These are phyloP conservation scores for Arachis hypogaea DNA, from an alignment of 306 rosid genomes.

Conservation along the genomic window DNA sequence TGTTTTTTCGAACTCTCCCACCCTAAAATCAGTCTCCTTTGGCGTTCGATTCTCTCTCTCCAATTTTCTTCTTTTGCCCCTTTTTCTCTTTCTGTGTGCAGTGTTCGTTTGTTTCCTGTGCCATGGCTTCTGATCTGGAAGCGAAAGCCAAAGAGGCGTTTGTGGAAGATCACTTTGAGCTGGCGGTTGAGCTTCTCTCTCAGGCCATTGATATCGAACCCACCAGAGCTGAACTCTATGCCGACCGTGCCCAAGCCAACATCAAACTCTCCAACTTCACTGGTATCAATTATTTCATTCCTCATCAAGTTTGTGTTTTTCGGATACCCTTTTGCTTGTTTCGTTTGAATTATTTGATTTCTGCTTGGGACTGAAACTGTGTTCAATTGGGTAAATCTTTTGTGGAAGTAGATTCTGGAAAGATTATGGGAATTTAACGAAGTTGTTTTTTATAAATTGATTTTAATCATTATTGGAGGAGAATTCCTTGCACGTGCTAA, in stretches of 20 bases:
- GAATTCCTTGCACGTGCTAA: neutral
- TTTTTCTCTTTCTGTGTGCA: neutral
- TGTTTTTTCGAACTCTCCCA: neutral
- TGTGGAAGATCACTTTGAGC: conserved; percentile 82
- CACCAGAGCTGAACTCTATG: conserved; percentile 55
- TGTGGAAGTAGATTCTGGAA: neutral
- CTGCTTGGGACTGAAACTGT: neutral
- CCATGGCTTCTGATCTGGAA: conserved; percentile 89
- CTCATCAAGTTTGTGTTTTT: conserved; percentile 11
- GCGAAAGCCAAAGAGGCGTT: conserved; percentile 73
- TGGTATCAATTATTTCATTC: conserved; percentile 40
- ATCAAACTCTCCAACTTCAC: conserved; percentile 69
- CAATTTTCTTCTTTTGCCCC: conserved; percentile 25
- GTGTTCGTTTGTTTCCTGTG: conserved; percentile 40
- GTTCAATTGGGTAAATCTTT: conserved; percentile 12
- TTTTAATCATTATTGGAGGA: neutral
- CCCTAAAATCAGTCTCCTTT: neutral
- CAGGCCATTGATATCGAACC: conserved; percentile 73
- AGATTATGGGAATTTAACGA: neutral
- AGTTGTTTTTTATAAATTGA: neutral
- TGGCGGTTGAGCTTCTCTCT: conserved; percentile 64
- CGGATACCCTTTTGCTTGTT: conserved; percentile 27
- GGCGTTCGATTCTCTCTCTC: neutral
- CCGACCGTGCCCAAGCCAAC: conserved; percentile 94
- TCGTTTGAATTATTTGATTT: neutral